Evolutionary conservation across 139 green algal species (phyloP).

Genomic region (Chlorella sorokiniana): DNA sequence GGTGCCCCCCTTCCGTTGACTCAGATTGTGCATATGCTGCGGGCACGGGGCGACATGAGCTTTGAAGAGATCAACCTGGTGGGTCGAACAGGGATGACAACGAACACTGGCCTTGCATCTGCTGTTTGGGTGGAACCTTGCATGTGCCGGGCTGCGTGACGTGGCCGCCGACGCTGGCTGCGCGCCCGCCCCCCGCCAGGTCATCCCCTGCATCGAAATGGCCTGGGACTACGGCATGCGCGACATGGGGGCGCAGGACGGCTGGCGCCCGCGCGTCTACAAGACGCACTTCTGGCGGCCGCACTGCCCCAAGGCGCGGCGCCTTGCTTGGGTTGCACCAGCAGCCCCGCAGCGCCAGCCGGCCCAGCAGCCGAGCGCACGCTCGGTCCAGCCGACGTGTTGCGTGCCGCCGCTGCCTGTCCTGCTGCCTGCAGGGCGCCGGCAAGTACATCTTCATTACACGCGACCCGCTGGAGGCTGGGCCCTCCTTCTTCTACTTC

Average conservation of each 20-base stretch:
- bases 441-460: conserved; percentile 48
- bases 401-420: neutral
- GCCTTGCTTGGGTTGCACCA: too few species aligned
- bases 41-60: conserved; percentile 46
- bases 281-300: conserved; percentile 53
- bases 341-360: too few species aligned
- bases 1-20: too few species aligned
- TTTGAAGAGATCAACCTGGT: conserved; percentile 61
- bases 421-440: conserved; percentile 4
- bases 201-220: conserved; percentile 22
- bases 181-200: neutral
- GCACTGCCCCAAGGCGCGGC: conserved; percentile 35
- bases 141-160: neutral
- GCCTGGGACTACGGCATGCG: conserved; percentile 34
- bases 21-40: conserved; percentile 52
- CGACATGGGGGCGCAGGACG: conserved; percentile 34
- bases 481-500: conserved; percentile 57
- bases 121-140: too few species aligned
- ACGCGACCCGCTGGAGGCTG: conserved; percentile 41
- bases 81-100: neutral
- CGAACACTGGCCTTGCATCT: neutral
- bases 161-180: neutral
- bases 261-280: conserved; percentile 36
- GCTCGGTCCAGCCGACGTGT: too few species aligned
- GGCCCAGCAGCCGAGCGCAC: too few species aligned